A percentile compares a stretch with the other conserved stretches of the same genome.
Conservation (phyloP, 2,329 filamentous ascomycete genomes). For the Fusarium sulawesiense region DNA sequence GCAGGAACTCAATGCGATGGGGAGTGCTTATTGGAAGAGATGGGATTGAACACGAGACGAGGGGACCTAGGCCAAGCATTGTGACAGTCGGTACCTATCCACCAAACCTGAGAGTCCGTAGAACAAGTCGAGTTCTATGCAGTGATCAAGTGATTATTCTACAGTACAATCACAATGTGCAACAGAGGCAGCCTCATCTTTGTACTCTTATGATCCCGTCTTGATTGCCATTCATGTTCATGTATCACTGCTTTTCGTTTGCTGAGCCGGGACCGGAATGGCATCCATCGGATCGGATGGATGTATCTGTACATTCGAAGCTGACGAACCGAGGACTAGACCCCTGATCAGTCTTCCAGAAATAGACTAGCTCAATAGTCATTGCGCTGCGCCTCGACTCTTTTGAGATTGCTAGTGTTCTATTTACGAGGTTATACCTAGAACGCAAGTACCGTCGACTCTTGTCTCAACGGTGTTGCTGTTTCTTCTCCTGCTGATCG, state of each 20-base stretch:
- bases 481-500: constrained; percentile 29
- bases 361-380: constrained; percentile 15
- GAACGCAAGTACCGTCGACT: constrained; percentile 16
- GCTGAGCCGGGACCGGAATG: neutral
- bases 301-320: neutral
- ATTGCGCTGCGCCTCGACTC: constrained; percentile 23
- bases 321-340: constrained; percentile 1
- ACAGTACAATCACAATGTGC: neutral
- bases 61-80: neutral
- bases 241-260: neutral
- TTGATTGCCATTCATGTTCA: neutral
- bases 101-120: neutral
- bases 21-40: constrained; percentile 9
- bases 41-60: neutral
- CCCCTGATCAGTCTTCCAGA: neutral
- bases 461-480: neutral
- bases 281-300: neutral
- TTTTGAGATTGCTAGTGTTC: constrained; percentile 27
- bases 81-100: constrained; percentile 6
- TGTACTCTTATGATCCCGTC: neutral
- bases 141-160: neutral
- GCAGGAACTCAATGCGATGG: constrained; percentile 3
- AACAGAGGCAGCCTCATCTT: neutral
- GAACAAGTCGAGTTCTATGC: neutral
- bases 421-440: constrained; percentile 31